Evolutionary conservation across 2,329 filamentous ascomycete species (phyloP), one percentile per base, ranked within the genome.

Genomic region (Colletotrichum paranaense): DNA sequence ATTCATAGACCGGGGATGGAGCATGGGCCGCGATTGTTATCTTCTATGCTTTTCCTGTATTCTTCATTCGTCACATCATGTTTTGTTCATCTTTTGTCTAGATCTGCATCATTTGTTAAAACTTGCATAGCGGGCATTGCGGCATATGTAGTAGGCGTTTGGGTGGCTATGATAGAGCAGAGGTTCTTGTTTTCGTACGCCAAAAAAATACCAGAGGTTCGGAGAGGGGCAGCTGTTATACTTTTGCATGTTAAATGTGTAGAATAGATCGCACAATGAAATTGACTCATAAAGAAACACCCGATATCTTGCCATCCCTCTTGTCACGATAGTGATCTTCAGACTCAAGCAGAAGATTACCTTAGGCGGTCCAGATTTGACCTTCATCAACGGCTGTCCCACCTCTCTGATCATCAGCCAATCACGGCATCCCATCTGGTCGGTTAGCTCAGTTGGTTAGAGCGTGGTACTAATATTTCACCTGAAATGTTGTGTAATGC

Each of bases 1-100:
- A 95, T 74, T 85, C 84, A 62, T 85, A 56, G 49, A 16, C 24
- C 12, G 11, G n/a, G 4, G 7, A 6, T 5, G 12, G 5, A 52
- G 38, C 35, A 62, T 19, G 42, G 6, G 32, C 4, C 24, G 38
- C 9, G 8, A 19, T n/a, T 22, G 22, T 32, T 32, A 32, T 4
- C 30, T 32, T 9, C 8, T 62, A 12, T 35, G 11, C 32, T 62
- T 62, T 26, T 62, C 49, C 49, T 38, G 26, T 6, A 26, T 24
- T 24, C 22, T 52, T 22, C 1, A 49, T 22, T 52, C 22, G 59
- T 16, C 24, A 32, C n/a, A 30, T 14, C 6, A 19, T 38, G 22
- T 14, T 14, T 22, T 49, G 19, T 19, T 8, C 19, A 22, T n/a
- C 42, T 11, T 49, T 49, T 35, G 6, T 38, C 19, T 49, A 49